Conservation (phyloP, 768 basidiomycete species). For the Russula emetica region DNA sequence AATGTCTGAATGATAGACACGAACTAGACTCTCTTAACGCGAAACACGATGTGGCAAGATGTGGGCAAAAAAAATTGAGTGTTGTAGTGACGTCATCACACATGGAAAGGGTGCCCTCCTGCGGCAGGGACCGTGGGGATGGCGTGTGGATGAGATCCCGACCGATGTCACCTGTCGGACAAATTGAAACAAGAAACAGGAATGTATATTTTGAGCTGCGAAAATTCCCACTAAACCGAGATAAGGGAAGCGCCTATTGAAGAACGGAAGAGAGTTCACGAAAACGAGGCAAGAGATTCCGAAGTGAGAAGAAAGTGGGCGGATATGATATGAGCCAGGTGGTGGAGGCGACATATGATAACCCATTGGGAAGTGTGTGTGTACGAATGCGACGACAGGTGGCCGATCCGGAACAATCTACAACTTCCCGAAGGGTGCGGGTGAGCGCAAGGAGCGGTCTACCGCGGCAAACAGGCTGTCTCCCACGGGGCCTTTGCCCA, state of each 20-base stretch:
- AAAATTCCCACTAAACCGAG: slow-evolving; percentile 26
- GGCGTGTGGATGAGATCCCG: slow-evolving; percentile 13
- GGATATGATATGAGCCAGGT: slow-evolving; percentile 21
- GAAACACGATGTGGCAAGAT: slow-evolving; percentile 8
- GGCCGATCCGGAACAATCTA: slow-evolving; percentile 15
- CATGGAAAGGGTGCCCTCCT: slow-evolving; percentile 18
- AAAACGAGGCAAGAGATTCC: slow-evolving; percentile 20
- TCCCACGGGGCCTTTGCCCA: not conserved
- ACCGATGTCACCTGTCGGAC: slow-evolving; percentile 19
- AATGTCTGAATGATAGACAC: slow-evolving; percentile 6
- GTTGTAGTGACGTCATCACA: slow-evolving; percentile 23
- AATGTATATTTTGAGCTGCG: slow-evolving; percentile 20
- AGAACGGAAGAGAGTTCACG: slow-evolving; percentile 17
- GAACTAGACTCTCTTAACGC: slow-evolving; percentile 5
- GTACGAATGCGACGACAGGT: slow-evolving; percentile 7
- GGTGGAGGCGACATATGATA: slow-evolving; percentile 3
- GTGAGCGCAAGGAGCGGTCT: not conserved
- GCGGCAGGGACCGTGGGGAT: not conserved
- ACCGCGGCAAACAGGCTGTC: not conserved
- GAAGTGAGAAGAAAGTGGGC: slow-evolving; percentile 11
- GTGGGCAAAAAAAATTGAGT: slow-evolving; percentile 13
- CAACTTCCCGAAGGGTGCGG: not conserved
- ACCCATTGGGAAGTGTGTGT: not conserved
- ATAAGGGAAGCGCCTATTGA: slow-evolving; percentile 23
- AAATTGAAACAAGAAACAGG: slow-evolving; percentile 20